Evolutionary conservation across 164 flowering plant genomes (phyloP).

Genomic region (Stephania japonica): DNA sequence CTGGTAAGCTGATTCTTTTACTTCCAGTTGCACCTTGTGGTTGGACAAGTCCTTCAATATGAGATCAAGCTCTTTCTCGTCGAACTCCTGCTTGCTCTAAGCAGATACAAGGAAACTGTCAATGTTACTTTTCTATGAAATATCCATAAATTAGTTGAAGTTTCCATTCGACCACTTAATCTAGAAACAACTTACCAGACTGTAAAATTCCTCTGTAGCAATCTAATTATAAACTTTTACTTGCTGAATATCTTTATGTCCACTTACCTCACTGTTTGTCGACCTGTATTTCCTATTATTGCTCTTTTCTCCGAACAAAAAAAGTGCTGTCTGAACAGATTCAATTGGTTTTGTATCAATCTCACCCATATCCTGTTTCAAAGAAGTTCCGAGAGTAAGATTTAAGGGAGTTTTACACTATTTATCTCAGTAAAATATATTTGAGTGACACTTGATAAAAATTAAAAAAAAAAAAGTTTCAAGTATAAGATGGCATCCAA

Average conservation of each 20-base stretch:
- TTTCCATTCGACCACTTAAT: not conserved
- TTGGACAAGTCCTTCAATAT: slow-evolving; percentile 44
- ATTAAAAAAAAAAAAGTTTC: not conserved
- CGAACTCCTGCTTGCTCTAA: slow-evolving; percentile 19
- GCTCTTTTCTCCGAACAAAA: slow-evolving; percentile 42
- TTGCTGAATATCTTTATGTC: not conserved
- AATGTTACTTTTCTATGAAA: not conserved
- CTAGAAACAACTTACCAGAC: not conserved
- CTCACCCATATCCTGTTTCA: slow-evolving; percentile 41
- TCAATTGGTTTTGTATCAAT: slow-evolving; percentile 57
- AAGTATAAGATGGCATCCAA: not conserved
- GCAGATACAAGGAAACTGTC: not conserved
- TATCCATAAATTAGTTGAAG: not conserved
- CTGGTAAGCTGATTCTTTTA: slow-evolving; percentile 40
- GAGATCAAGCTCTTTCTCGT: slow-evolving; percentile 30
- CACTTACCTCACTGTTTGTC: slow-evolving; percentile 27
- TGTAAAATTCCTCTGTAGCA: not conserved
- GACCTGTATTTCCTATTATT: slow-evolving; percentile 26
- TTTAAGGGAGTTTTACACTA: not conserved
- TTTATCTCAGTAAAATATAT: not conserved
- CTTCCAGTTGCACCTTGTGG: slow-evolving; percentile 56
- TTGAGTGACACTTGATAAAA: not conserved
- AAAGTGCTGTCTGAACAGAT: slow-evolving; percentile 47
- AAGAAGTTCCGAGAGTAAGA: slow-evolving; percentile 1
- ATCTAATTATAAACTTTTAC: not conserved